These are phyloP conservation scores for Kalaharituber pfeilii DNA, from an alignment of 2,329 filamentous ascomycete species.

Conservation along the genomic window DNA sequence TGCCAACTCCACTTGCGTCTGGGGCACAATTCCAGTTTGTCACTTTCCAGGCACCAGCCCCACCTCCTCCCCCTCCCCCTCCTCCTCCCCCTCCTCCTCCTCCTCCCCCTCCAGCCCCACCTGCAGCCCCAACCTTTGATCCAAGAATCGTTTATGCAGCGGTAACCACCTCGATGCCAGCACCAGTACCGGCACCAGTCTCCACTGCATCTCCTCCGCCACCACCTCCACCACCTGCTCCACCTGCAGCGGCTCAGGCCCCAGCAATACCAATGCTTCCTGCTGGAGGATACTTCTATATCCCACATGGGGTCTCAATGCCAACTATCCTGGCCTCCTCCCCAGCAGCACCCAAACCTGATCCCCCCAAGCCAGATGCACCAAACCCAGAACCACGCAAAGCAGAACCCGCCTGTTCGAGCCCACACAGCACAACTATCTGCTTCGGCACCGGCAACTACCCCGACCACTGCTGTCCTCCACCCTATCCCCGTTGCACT, in stretches of 20 bases:
- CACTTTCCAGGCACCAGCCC: conserved; percentile 23
- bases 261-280: background rate
- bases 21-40: background rate
- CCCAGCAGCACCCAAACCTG: background rate
- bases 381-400: background rate
- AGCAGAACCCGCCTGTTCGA: background rate
- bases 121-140: background rate
- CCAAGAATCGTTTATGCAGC: background rate
- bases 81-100: conserved; percentile 1
- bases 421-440: background rate
- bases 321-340: too few relatives aligned
- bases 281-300: background rate
- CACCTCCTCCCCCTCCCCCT: background rate
- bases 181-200: background rate
- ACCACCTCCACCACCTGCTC: background rate
- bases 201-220: background rate
- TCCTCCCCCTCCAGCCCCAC: background rate
- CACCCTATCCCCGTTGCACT: background rate
- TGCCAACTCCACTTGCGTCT: background rate
- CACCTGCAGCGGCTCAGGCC: background rate
- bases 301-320: conserved; percentile 11
- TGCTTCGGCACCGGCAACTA: background rate
- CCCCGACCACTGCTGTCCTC: background rate
- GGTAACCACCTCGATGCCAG: background rate
- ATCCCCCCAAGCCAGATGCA: background rate